Evolutionary conservation across 2,329 filamentous ascomycete species (phyloP), one percentile per base, ranked within the genome.

Genomic region (Trichoderma pleuroti): DNA sequence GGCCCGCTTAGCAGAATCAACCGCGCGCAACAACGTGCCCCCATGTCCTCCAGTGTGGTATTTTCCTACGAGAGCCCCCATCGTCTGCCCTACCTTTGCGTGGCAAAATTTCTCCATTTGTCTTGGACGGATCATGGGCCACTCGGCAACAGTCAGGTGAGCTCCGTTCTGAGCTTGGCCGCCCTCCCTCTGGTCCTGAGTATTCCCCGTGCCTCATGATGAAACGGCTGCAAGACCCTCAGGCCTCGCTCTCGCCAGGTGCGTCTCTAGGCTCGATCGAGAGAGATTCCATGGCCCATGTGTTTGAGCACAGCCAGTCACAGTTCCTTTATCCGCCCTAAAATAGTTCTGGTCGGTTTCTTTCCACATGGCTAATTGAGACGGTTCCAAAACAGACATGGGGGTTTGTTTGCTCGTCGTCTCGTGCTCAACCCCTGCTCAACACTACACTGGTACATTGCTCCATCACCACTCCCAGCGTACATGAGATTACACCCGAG

Each of bases 201-300:
- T 49, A 59, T 46, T 60, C 36, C 65, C 54, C 26, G 28, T 68
- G 65, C 32, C 54, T 49, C 52, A 49, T 36, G 65, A 59, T 68
- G 54, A 68, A 68, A 68, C 65, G 30, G 36, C 39, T 57, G 52
- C 65, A n/a, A 60, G 54, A 68, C 65, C 26, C 54, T 68, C 65
- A 11, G 36, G 65, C 28, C 46, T 39, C 49, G 49, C 32, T 28
- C 49, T 56, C n/a, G 56, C 24, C 63, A 36, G 16, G 34, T 21
- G 16, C 21, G 16, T n/a, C 34, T 42, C 36, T 42, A 62, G 52
- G 28, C 46, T 56, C 30, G 24, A 59, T 67, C 36, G 34, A 67
- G 52, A 36, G 52, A 64, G 36, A 42, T 32, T 36, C 28, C 28
- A 18, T 56, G 63, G 42, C 14, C 16, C n/a, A 34, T 54, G 62